Percentiles rank a stretch among this genome's conserved stretches.
phyloP scores from a whole-genome alignment of 371 early-diverging fungal genomes.

The Funneliformis caledonium region DNA sequence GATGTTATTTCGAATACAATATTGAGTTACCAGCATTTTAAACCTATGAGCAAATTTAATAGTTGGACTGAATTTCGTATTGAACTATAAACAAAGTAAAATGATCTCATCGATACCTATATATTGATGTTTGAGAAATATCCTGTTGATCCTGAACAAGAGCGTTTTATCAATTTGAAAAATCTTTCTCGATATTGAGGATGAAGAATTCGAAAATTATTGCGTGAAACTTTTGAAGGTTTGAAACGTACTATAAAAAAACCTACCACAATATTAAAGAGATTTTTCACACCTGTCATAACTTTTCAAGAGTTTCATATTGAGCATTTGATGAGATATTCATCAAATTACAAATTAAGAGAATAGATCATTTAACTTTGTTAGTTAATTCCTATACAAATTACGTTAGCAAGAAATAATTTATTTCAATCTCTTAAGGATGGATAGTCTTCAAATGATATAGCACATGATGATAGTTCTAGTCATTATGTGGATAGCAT shows the following conservation, averaged over 20 bases:
- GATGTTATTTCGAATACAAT: slow-evolving; percentile 13
- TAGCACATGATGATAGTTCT: not conserved
- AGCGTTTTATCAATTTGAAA: not conserved
- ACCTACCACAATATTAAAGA: not conserved
- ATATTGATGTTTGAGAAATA: slow-evolving; percentile 3
- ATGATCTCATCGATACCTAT: slow-evolving; percentile 15
- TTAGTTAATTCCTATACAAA: slow-evolving; percentile 15
- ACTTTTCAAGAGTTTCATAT: not conserved
- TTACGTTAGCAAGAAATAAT: slow-evolving; percentile 18
- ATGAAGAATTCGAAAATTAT: not conserved
- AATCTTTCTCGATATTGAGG: slow-evolving; percentile 2
- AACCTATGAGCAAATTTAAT: not conserved
- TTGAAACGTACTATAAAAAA: slow-evolving; percentile 7
- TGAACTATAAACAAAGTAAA: not conserved
- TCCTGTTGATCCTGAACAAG: slow-evolving; percentile 6
- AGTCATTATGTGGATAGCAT: not conserved
- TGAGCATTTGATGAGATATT: not conserved
- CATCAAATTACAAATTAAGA: not conserved
- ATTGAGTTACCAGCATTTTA: not conserved
- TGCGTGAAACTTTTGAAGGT: not conserved
- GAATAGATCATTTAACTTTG: slow-evolving; percentile 4
- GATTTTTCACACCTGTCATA: not conserved
- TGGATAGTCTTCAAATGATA: slow-evolving; percentile 18
- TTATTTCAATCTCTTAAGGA: slow-evolving; percentile 9
- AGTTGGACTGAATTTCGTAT: not conserved